These are phyloP conservation scores for Lentinus brumalis DNA, from an alignment of 768 basidiomycete genomes.

Conservation along the genomic window DNA sequence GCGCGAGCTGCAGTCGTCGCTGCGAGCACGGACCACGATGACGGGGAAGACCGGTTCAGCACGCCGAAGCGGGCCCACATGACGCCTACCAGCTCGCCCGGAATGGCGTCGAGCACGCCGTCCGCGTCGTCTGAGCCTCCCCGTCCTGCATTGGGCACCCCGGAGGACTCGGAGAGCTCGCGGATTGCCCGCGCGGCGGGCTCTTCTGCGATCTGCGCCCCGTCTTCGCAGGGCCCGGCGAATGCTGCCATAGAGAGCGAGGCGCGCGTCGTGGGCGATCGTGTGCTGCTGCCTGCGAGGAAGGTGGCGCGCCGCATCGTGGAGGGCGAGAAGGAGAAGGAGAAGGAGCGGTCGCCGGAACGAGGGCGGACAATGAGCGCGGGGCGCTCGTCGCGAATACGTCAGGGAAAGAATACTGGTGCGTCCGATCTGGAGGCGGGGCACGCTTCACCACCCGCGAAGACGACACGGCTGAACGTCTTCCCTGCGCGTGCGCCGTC, in stretches of 20 bases:
- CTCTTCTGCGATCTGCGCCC: too few relatives aligned
- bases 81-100: too few relatives aligned
- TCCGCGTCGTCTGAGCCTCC: too few relatives aligned
- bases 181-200: background rate
- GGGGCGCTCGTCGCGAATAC: background rate
- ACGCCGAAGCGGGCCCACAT: too few relatives aligned
- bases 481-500: too few relatives aligned
- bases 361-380: background rate
- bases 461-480: background rate
- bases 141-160: too few relatives aligned
- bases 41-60: too few relatives aligned
- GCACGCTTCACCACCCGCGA: background rate
- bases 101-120: too few relatives aligned
- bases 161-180: background rate
- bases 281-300: conserved; percentile 11
- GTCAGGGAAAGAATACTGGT: background rate
- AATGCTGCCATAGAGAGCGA: background rate
- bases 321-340: background rate
- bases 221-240: background rate
- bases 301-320: background rate
- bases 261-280: conserved; percentile 9
- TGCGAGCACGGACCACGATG: too few relatives aligned
- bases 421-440: background rate
- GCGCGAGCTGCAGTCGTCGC: too few relatives aligned
- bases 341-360: background rate